Conservation (phyloP, 257 asterid species). For the Ilex asprella region DNA sequence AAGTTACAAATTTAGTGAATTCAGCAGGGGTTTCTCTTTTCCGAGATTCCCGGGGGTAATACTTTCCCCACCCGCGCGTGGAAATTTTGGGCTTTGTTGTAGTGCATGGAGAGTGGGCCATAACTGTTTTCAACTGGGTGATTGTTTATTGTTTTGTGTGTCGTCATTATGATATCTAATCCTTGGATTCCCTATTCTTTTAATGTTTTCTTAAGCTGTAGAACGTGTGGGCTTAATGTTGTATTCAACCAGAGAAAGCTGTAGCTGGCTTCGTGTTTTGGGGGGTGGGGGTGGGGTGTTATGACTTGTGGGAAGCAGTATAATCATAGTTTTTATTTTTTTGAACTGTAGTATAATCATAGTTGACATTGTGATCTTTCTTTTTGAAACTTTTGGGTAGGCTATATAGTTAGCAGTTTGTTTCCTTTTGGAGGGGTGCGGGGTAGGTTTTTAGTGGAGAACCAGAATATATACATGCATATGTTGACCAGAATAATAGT, state of each 20-base stretch:
- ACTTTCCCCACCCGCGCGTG: not conserved
- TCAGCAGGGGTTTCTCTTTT: not conserved
- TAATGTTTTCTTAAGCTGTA: slow-evolving; percentile 10
- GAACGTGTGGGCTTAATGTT: slow-evolving; percentile 21
- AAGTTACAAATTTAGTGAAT: not conserved
- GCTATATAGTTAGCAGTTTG: no score
- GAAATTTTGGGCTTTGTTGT: slow-evolving; percentile 13
- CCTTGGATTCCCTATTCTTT: slow-evolving; percentile 8
- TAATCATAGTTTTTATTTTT: no score
- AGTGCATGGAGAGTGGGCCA: slow-evolving; percentile 23
- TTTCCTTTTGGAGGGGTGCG: no score
- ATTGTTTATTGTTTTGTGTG: slow-evolving; percentile 4
- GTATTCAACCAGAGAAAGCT: slow-evolving; percentile 11
- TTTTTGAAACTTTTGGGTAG: no score
- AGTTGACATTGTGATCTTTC: no score
- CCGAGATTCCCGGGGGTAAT: slow-evolving; percentile 14
- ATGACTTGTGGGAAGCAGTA: not conserved
- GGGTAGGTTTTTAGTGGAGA: no score
- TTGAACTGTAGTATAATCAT: no score
- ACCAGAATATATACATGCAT: no score
- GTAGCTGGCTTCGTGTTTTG: not conserved
- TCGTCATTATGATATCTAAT: slow-evolving; percentile 4
- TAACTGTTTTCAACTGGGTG: not conserved
- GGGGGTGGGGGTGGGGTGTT: not conserved
- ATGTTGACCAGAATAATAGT: no score